A percentile compares a stretch with the other conserved stretches of the same genome.
These are phyloP conservation scores for Rhazya stricta DNA, from an alignment of 257 asterid species.

Conservation along the genomic window DNA sequence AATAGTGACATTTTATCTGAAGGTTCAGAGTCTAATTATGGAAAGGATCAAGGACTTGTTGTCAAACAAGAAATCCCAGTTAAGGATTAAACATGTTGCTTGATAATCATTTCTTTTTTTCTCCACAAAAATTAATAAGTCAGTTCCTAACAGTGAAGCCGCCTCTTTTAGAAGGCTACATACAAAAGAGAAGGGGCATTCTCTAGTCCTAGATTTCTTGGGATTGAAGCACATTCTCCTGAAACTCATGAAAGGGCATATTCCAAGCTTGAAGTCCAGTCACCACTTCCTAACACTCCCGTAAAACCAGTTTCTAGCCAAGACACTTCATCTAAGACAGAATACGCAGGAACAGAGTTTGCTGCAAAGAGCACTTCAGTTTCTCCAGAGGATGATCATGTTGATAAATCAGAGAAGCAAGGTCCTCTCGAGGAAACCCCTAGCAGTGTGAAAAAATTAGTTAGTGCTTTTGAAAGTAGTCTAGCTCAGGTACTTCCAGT, in stretches of 20 bases:
- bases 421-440: conserved; percentile 34
- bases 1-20: conserved; percentile 23
- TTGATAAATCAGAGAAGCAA: conserved; percentile 26
- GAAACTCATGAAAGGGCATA: conserved; percentile 21
- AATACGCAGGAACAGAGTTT: conserved; percentile 16
- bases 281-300: conserved; percentile 10
- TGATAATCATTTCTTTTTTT: conserved; percentile 20
- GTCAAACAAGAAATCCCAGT: conserved; percentile 38
- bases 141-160: conserved; percentile 42
- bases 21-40: conserved; percentile 18
- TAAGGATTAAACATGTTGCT: conserved; percentile 47
- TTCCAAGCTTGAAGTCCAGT: conserved; percentile 23
- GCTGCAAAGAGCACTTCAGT: conserved; percentile 21
- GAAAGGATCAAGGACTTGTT: conserved; percentile 16
- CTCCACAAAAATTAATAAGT: neutral
- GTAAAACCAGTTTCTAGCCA: conserved; percentile 23
- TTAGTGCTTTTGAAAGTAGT: conserved; percentile 64
- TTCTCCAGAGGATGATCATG: conserved; percentile 25
- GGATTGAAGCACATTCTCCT: conserved; percentile 22
- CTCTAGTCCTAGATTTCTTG: conserved; percentile 30
- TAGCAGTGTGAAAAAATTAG: conserved; percentile 72
- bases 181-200: conserved; percentile 40
- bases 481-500: conserved; percentile 53
- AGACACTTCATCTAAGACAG: conserved; percentile 23
- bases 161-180: conserved; percentile 63